Percentiles rank a stretch among this genome's conserved stretches.
Evolutionary conservation across 2,329 filamentous ascomycete genomes (phyloP).

Genomic region (Ceratocystis cacaofunesta): DNA sequence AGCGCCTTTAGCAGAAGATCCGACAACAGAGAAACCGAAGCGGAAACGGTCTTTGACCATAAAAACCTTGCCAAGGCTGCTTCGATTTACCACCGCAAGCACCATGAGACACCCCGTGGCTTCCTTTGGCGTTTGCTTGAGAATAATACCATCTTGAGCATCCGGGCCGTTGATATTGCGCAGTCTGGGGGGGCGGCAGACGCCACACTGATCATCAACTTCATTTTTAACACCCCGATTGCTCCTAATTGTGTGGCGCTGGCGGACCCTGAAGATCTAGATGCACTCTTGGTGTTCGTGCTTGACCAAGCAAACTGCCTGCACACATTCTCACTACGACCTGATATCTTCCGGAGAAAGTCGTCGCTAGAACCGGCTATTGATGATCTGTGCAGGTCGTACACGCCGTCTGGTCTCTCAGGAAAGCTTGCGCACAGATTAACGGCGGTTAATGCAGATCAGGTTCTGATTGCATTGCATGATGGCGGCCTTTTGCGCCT

Average conservation of each 20-base stretch:
- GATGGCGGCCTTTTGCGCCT: slow-evolving; percentile 64
- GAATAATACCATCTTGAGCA: slow-evolving; percentile 62
- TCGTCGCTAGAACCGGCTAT: slow-evolving; percentile 56
- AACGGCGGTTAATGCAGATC: slow-evolving; percentile 55
- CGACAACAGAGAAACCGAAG: slow-evolving; percentile 33
- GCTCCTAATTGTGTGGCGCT: slow-evolving; percentile 67
- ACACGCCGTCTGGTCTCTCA: slow-evolving; percentile 54
- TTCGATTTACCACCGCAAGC: slow-evolving; percentile 70
- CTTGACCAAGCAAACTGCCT: slow-evolving; percentile 66
- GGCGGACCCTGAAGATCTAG: slow-evolving; percentile 62
- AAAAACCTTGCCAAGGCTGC: slow-evolving; percentile 62
- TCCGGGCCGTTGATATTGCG: slow-evolving; percentile 66
- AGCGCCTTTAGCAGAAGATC: slow-evolving; percentile 21
- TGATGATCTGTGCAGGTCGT: slow-evolving; percentile 62
- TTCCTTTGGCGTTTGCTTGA: slow-evolving; percentile 87
- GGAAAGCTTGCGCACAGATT: slow-evolving; percentile 72
- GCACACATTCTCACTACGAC: slow-evolving; percentile 68
- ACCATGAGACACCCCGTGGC: slow-evolving; percentile 61
- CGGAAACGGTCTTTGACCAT: slow-evolving; percentile 58
- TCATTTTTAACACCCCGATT: slow-evolving; percentile 62
- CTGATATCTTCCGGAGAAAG: slow-evolving; percentile 63
- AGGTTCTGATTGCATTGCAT: slow-evolving; percentile 65
- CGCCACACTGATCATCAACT: slow-evolving; percentile 58
- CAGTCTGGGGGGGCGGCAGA: slow-evolving; percentile 42
- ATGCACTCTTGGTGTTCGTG: slow-evolving; percentile 64